These are phyloP conservation scores for Rachicladosporium sp. DNA, from an alignment of 2,329 filamentous ascomycete species.

Conservation along the genomic window DNA sequence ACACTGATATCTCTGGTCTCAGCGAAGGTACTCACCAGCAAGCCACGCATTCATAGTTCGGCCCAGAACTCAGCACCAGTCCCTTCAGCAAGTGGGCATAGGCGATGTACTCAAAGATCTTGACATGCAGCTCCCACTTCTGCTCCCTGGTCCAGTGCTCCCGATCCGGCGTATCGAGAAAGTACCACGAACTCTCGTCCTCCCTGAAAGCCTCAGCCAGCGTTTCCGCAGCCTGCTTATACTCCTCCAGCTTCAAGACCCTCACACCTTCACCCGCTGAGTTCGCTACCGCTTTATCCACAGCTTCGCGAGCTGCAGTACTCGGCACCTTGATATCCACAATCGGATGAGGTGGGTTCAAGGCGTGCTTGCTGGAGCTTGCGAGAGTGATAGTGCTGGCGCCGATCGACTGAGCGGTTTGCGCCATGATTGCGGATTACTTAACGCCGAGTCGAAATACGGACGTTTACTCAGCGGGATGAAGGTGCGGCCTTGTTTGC, in stretches of 20 bases:
- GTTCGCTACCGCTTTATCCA: no score
- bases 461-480: no score
- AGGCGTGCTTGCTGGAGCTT: no score
- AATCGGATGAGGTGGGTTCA: no score
- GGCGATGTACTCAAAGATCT: conserved; percentile 65
- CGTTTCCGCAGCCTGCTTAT: conserved; percentile 56
- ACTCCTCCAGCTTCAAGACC: conserved; percentile 52
- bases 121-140: conserved; percentile 64
- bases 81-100: conserved; percentile 65
- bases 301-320: no score
- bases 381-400: no score
- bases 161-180: conserved; percentile 60
- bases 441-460: no score
- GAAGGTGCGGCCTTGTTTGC: no score
- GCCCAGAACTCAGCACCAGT: conserved; percentile 60
- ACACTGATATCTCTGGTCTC: not conserved
- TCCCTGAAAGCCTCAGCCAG: conserved; percentile 67
- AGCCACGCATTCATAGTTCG: conserved; percentile 65
- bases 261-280: conserved; percentile 40
- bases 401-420: no score
- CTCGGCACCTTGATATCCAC: no score
- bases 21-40: conserved; percentile 49
- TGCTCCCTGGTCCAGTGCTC: conserved; percentile 49
- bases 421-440: no score
- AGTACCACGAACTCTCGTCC: conserved; percentile 63